phyloP scores from a whole-genome alignment of 768 basidiomycete species.

The Lactifluus rugatus region DNA sequence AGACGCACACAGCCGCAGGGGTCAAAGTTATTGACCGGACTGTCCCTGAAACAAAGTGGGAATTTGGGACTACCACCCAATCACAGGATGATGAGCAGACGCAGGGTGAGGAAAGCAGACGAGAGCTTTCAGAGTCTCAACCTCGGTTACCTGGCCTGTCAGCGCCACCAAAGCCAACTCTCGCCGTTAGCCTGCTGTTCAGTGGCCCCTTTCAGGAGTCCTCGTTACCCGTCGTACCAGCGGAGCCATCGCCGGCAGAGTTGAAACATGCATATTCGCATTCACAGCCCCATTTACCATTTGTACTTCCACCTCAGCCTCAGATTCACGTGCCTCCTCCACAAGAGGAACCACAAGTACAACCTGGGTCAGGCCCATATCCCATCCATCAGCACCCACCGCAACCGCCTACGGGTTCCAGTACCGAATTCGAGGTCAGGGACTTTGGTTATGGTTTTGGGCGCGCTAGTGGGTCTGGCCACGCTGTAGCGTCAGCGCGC shows the following conservation, averaged over 20 bases:
- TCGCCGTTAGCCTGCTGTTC: conserved; percentile 15
- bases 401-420: conserved; percentile 8
- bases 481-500: conserved; percentile 25
- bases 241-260: conserved; percentile 8
- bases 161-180: neutral
- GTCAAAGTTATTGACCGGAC: conserved; percentile 29
- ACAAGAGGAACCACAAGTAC: conserved; percentile 12
- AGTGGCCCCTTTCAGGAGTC: conserved; percentile 6
- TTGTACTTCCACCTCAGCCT: conserved; percentile 3
- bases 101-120: conserved; percentile 4
- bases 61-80: conserved; percentile 42
- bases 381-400: conserved; percentile 9
- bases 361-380: conserved; percentile 15
- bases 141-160: neutral
- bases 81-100: conserved; percentile 6
- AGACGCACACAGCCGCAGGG: neutral
- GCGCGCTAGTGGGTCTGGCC: conserved; percentile 30
- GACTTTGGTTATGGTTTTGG: conserved; percentile 63
- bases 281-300: conserved; percentile 7
- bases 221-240: neutral
- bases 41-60: conserved; percentile 36
- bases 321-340: neutral
- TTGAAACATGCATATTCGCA: conserved; percentile 9
- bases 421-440: conserved; percentile 41
- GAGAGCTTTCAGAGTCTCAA: neutral